Evolutionary conservation across 1,139 yeast species (phyloP), one percentile per base, ranked within the genome.

Genomic region (Saccharomyces uvarum): DNA sequence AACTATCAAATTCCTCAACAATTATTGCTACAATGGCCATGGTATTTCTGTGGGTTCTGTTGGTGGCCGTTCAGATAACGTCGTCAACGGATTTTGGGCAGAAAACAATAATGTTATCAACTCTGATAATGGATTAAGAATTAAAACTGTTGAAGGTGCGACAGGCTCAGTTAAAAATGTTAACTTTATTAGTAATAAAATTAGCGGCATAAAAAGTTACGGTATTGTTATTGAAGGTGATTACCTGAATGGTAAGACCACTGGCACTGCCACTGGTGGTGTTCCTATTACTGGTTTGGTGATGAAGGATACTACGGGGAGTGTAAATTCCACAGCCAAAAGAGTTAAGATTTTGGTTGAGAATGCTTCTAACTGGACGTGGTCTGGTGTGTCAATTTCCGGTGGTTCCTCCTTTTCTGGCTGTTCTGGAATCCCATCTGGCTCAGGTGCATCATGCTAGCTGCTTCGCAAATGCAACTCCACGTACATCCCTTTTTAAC

Each of bases 41-140:
- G 62, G 62, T 48, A 57, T 57, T 28, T 59, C 62, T 19, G 57
- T 59, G 33, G 61, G 61, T 19, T 57, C 59, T 16, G 60, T 58
- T 38, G 60, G 61, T 47, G 56, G 55, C 24, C 53, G 57, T 53
- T 47, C 53, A 9, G 47, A 52, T 28, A 54, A 58, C 44, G 33
- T 42, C 28, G 61, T 56, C 21, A 31, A 51, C 7, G 56, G 52
- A 27, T 57, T 59, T 21, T 49, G 47, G 42, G 56, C 54, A 46
- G 14, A 48, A 21, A 52, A 50, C 27, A 55, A 53, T 46, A 46
- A 50, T 13, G 57, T 58, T 14, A 51, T 54, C 9, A 48, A 55
- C 29, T 57, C 60, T 19, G 54, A 53, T 11, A 59, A 59, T 32
- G 61, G 61, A 47, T 47, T 59, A 16, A 55, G 61, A 53, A 56